Base-by-base conservation (phyloP, 305 asterid species). In the Euphrasia arctica region DNA sequence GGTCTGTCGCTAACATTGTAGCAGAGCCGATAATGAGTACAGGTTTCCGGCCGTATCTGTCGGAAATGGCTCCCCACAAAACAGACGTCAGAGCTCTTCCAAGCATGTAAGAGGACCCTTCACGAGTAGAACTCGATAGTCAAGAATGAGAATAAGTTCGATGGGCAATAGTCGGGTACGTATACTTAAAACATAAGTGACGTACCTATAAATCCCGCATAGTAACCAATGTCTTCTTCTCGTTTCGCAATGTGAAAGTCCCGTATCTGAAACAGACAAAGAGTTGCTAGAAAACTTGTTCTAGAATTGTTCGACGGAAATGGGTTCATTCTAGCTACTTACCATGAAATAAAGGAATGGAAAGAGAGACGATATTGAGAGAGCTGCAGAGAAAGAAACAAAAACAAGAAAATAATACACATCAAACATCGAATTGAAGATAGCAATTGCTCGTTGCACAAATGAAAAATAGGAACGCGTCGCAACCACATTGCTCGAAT, bases 261-360 rank as follows among this genome's bases (percentile, higher is more conserved):
- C 67, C 86, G 78, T 70, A 86, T 59, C 96, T 91, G 73, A 62
- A 36, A 36, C 42, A 36, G 7, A 36, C 9, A 36, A 36, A 36
- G 9, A 36, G 42, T 36, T 36, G 42, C 42, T 5, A 36, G 9
- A 36, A 36, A 36, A 36, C 42, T 36, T 5, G 7, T 36, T 36
- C 42, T 36, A 36, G 9, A 36, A 6, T 36, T 36, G 9, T 36
- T 36, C 9, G 9, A 3, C 36, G 6, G 36, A 32, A 32, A 32
- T 32, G 36, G 36, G 27, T 25, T 25, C 27, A 25, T 25, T 25
- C 36, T 32, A 32, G 36, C 36, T 32, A 71, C 95, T 83, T 74
- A 90, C 98, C 98, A 92, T 92, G 76, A 89, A 92, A 72, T 92
- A 92, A 58, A 92, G 84, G 81, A 89, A 92, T 8, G 98, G 98